These are phyloP conservation scores for Saccharomycopsis microspora DNA, from an alignment of 805 yeast genomes.

Conservation along the genomic window DNA sequence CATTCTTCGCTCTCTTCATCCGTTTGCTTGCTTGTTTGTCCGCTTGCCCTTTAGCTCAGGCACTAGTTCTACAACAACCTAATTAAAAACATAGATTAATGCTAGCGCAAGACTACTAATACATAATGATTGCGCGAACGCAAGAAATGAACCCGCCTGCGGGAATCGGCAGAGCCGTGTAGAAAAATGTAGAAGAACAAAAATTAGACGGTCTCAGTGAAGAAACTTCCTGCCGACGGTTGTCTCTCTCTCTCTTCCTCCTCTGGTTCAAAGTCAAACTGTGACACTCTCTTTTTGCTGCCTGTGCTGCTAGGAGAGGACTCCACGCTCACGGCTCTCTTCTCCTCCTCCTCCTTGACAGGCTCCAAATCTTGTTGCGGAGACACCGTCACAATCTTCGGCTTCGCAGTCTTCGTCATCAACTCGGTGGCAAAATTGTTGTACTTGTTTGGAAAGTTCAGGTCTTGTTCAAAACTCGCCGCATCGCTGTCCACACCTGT, in stretches of 20 bases:
- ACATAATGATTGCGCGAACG: too few species aligned
- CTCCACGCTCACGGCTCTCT: slow-evolving; percentile 6
- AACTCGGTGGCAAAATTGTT: slow-evolving; percentile 16
- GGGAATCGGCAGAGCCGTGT: neutral
- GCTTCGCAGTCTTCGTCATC: slow-evolving; percentile 10
- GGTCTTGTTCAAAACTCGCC: slow-evolving; percentile 16
- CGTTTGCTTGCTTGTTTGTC: too few species aligned
- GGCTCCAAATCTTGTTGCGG: neutral
- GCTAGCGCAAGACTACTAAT: too few species aligned
- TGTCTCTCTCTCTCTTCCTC: slow-evolving; percentile 4
- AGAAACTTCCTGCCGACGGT: slow-evolving; percentile 12
- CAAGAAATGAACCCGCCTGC: neutral
- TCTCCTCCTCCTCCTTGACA: slow-evolving; percentile 6
- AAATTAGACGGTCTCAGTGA: slow-evolving; percentile 9
- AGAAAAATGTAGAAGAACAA: neutral
- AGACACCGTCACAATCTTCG: slow-evolving; percentile 3
- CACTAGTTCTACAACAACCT: too few species aligned
- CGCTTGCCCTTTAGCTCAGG: too few species aligned
- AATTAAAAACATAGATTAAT: too few species aligned
- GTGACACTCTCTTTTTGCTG: slow-evolving; percentile 12
- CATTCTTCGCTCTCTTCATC: too few species aligned
- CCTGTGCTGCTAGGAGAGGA: slow-evolving; percentile 2
- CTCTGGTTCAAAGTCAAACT: slow-evolving; percentile 15
- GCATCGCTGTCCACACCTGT: slow-evolving; percentile 15
- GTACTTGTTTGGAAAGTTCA: slow-evolving; percentile 15